A percentile compares a stretch with the other conserved stretches of the same genome.
These are phyloP conservation scores for Melanopsichium pennsylvanicum DNA, from an alignment of 1,284 basidiomycete genomes.

Conservation along the genomic window DNA sequence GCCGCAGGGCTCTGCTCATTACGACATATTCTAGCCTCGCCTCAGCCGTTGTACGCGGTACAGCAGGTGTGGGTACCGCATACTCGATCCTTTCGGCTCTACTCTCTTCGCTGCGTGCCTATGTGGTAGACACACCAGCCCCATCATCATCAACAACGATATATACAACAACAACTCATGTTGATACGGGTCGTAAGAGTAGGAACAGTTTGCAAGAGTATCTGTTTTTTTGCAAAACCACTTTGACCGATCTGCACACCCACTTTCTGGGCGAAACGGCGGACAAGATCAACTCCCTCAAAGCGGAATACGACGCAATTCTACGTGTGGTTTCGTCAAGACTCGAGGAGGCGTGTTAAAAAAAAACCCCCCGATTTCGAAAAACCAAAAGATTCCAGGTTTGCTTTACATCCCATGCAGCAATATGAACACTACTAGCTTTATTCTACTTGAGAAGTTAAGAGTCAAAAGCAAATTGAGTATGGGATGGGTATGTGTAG, in stretches of 20 bases:
- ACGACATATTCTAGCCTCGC: conserved; percentile 8
- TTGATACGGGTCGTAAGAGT: too few relatives aligned
- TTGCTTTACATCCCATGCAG: too few relatives aligned
- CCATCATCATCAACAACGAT: not conserved
- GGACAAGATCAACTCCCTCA: conserved; percentile 6
- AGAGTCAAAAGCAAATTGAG: too few relatives aligned
- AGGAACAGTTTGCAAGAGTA: too few relatives aligned
- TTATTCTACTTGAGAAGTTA: too few relatives aligned
- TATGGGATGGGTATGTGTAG: too few relatives aligned
- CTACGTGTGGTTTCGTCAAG: not conserved
- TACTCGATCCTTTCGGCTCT: conserved; percentile 39
- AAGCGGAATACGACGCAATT: not conserved
- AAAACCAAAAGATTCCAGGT: too few relatives aligned
- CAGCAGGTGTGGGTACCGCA: conserved; percentile 9
- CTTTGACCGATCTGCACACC: conserved; percentile 7
- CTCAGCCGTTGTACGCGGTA: not conserved
- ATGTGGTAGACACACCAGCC: conserved; percentile 30
- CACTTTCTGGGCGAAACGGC: not conserved
- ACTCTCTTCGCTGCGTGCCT: conserved; percentile 27
- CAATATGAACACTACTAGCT: too few relatives aligned
- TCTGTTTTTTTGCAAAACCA: conserved; percentile 8
- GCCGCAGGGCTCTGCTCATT: conserved; percentile 8
- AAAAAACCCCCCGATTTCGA: too few relatives aligned
- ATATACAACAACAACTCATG: too few relatives aligned
- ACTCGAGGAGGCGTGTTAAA: not conserved